Evolutionary conservation across 2,329 filamentous ascomycete genomes (phyloP).

Genomic region (Botrytis galanthina): DNA sequence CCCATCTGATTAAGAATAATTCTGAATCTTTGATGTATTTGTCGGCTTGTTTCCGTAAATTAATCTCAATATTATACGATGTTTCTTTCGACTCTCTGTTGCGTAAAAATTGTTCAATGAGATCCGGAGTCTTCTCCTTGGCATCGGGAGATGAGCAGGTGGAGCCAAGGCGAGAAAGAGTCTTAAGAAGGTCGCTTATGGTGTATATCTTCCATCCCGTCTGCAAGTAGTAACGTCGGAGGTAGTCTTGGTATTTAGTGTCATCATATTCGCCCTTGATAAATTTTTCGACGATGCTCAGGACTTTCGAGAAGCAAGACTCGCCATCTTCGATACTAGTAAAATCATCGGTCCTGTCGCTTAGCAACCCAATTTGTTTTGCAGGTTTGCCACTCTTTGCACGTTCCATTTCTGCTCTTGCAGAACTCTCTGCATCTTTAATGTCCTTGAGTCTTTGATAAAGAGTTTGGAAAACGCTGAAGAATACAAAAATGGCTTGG

Average conservation of each 20-base stretch:
- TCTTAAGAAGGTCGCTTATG: slow-evolving; percentile 81
- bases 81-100: slow-evolving; percentile 81
- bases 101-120: slow-evolving; percentile 81
- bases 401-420: slow-evolving; percentile 70
- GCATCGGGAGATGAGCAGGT: slow-evolving; percentile 81
- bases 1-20: slow-evolving; percentile 85
- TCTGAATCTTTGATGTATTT: slow-evolving; percentile 91
- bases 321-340: slow-evolving; percentile 56
- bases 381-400: slow-evolving; percentile 77
- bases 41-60: slow-evolving; percentile 86
- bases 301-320: slow-evolving; percentile 80
- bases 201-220: slow-evolving; percentile 93
- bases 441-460: slow-evolving; percentile 81
- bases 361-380: slow-evolving; percentile 76
- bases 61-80: slow-evolving; percentile 85
- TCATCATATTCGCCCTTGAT: slow-evolving; percentile 81
- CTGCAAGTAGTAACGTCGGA: slow-evolving; percentile 87
- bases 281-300: slow-evolving; percentile 83
- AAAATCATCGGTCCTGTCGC: slow-evolving; percentile 77
- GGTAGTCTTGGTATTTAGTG: slow-evolving; percentile 79
- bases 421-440: slow-evolving; percentile 74
- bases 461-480: slow-evolving; percentile 88
- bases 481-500: slow-evolving; percentile 88
- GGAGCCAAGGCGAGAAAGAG: slow-evolving; percentile 75
- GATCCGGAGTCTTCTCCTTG: slow-evolving; percentile 91